Conservation (phyloP, 2,329 filamentous ascomycete species). For the Aspergillus glaucus region DNA sequence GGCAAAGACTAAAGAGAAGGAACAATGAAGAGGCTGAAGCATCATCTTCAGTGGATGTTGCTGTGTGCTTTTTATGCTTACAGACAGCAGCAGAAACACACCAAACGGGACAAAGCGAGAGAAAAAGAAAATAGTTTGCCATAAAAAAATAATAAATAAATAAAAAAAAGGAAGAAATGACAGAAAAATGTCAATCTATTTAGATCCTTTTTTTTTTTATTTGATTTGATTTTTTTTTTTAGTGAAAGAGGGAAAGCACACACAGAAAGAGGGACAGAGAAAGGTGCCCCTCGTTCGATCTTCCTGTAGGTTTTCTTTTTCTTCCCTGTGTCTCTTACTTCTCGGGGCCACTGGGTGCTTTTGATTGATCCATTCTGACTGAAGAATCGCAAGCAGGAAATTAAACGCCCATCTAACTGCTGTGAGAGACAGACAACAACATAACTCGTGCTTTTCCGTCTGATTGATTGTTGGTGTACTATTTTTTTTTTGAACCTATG, state of each 20-base stretch:
- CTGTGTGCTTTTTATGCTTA: conserved; percentile 5
- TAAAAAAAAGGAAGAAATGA: conserved; percentile 3
- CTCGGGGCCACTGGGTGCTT: background rate
- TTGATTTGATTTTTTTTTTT: background rate
- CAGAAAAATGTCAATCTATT: background rate
- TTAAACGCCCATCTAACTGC: background rate
- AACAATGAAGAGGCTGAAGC: conserved; percentile 1
- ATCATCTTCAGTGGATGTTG: background rate
- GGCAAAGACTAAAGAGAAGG: background rate
- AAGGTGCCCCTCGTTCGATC: background rate
- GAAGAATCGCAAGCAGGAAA: background rate
- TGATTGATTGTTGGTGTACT: background rate
- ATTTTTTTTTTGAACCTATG: background rate
- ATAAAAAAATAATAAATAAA: background rate
- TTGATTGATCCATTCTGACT: background rate
- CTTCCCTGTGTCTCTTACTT: background rate
- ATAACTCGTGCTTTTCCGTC: background rate
- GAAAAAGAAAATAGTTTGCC: background rate
- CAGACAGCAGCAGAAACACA: conserved; percentile 1
- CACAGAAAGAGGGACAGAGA: background rate
- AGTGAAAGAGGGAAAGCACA: background rate
- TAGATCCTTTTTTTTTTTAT: background rate
- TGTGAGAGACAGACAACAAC: background rate
- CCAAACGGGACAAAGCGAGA: conserved; percentile 1
- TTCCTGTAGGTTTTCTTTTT: background rate